phyloP scores from a whole-genome alignment of 2,329 filamentous ascomycete species.

The Sporothrix protearum region DNA sequence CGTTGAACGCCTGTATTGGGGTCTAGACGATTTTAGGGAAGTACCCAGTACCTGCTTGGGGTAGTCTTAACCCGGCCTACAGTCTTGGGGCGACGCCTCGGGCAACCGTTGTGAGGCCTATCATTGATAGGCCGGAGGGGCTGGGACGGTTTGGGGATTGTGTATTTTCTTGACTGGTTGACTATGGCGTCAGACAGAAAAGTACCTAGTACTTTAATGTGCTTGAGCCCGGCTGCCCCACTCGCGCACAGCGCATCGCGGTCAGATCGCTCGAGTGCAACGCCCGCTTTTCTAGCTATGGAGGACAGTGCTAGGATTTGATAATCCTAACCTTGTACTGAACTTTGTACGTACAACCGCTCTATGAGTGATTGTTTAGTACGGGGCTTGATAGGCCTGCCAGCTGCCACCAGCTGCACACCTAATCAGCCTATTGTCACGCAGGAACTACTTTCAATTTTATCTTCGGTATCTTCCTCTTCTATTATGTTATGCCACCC shows the following conservation, averaged over 20 bases:
- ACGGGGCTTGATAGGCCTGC: neutral
- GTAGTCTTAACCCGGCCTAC: neutral
- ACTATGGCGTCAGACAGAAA: neutral
- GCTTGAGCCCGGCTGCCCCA: slow-evolving; percentile 11
- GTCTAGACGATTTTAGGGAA: neutral
- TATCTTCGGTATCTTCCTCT: neutral
- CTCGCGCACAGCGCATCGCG: slow-evolving; percentile 14
- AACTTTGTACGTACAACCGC: too few relatives aligned
- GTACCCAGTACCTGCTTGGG: slow-evolving; percentile 2
- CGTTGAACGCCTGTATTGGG: neutral
- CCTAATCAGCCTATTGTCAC: neutral
- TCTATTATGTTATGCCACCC: neutral
- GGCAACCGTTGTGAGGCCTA: neutral
- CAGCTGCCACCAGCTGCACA: slow-evolving; percentile 20
- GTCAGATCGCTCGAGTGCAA: slow-evolving; percentile 19
- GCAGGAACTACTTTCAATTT: neutral
- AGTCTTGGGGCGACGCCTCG: neutral
- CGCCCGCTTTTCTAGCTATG: neutral
- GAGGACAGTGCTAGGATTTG: too few relatives aligned
- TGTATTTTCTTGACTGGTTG: neutral
- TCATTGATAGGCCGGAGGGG: neutral
- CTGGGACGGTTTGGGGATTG: neutral
- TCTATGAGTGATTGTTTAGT: too few relatives aligned
- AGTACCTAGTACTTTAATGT: neutral
- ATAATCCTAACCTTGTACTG: too few relatives aligned